Evolutionary conservation across 371 early-diverging fungal species (phyloP).

Genomic region (Syncephalis plumigaleata): DNA sequence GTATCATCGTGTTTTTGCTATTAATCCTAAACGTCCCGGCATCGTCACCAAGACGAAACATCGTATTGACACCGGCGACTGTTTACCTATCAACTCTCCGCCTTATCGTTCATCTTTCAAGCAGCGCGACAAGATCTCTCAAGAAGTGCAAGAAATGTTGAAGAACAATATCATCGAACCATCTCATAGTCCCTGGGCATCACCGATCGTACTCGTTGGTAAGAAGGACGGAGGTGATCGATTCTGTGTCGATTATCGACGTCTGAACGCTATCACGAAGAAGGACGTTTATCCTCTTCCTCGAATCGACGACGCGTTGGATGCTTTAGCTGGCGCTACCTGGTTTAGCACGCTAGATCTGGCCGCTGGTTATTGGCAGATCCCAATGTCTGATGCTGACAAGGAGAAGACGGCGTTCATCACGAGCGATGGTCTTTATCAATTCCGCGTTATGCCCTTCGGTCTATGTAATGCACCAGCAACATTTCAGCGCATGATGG

Average conservation of each 20-base stretch:
- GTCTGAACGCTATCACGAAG: slow-evolving; percentile 18
- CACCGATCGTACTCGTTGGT: slow-evolving; percentile 12
- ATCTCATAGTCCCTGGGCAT: slow-evolving; percentile 11
- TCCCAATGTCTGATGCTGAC: slow-evolving; percentile 8
- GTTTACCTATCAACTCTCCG: slow-evolving; percentile 1
- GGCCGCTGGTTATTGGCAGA: slow-evolving; percentile 21
- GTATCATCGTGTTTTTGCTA: background rate
- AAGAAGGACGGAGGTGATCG: slow-evolving; percentile 17
- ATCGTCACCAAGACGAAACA: slow-evolving; percentile 1
- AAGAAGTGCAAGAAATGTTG: slow-evolving; percentile 9
- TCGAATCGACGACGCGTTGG: slow-evolving; percentile 15
- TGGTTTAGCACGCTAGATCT: slow-evolving; percentile 19
- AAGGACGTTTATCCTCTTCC: slow-evolving; percentile 19
- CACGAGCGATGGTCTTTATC: slow-evolving; percentile 8
- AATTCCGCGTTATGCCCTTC: slow-evolving; percentile 17
- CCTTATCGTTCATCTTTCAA: slow-evolving; percentile 1
- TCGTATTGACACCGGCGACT: slow-evolving; percentile 6
- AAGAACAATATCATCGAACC: slow-evolving; percentile 10
- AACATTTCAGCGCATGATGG: slow-evolving; percentile 15
- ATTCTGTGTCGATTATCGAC: slow-evolving; percentile 16
- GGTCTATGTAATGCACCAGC: slow-evolving; percentile 18
- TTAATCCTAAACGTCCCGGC: background rate
- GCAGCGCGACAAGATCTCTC: slow-evolving; percentile 4
- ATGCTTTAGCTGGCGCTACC: slow-evolving; percentile 9
- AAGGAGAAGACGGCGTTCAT: slow-evolving; percentile 20